Evolutionary conservation across 345 rosid species (phyloP).

Genomic region (Hypericum androsaemum): DNA sequence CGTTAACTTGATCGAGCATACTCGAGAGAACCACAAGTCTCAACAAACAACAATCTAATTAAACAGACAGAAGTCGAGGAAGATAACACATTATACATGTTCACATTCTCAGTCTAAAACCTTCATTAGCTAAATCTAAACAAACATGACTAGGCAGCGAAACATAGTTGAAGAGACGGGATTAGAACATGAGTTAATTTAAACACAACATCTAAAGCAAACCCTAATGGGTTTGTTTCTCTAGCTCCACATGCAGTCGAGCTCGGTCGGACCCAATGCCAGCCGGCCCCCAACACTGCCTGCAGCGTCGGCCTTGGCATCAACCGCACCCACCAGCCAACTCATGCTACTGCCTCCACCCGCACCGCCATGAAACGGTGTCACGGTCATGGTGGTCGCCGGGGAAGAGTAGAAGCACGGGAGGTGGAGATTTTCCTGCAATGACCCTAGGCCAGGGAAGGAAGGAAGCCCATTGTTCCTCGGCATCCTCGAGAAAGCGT

Average conservation of each 20-base stretch:
- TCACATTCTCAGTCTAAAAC: too few relatives aligned
- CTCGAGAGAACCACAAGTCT: too few relatives aligned
- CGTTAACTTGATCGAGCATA: too few relatives aligned
- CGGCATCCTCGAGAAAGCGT: conserved; percentile 15
- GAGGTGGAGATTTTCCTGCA: conserved; percentile 74
- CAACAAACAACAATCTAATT: too few relatives aligned
- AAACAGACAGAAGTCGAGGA: too few relatives aligned
- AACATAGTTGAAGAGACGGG: too few relatives aligned
- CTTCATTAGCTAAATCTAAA: too few relatives aligned
- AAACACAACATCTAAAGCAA: too few relatives aligned
- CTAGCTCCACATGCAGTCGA: conserved; percentile 66
- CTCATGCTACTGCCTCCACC: conserved; percentile 15
- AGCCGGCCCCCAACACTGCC: conserved; percentile 26
- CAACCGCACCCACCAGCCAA: conserved; percentile 28
- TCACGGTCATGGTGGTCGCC: conserved; percentile 14
- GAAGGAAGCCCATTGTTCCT: conserved; percentile 26
- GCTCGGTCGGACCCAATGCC: conserved; percentile 41
- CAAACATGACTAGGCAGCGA: too few relatives aligned
- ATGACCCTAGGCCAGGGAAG: conserved; percentile 60
- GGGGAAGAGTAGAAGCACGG: conserved; percentile 37
- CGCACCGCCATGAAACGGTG: conserved; percentile 10
- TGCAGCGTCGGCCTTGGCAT: conserved; percentile 8
- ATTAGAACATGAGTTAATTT: too few relatives aligned
- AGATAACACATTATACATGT: too few relatives aligned
- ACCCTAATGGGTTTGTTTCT: neutral